These are phyloP conservation scores for Ophiosphaerella korrae DNA, from an alignment of 2,329 filamentous ascomycete species.

Conservation along the genomic window DNA sequence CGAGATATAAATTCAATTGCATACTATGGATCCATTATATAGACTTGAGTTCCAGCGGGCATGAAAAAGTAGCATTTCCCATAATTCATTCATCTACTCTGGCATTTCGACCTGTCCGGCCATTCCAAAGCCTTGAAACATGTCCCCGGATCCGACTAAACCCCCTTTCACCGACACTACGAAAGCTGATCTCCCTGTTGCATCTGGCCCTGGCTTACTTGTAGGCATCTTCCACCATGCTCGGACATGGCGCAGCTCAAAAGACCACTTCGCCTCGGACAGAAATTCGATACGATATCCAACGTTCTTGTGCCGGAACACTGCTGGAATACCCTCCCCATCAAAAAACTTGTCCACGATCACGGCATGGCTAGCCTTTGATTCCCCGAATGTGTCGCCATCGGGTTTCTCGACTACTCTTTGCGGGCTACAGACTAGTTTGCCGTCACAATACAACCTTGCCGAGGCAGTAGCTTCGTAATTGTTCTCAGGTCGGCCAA, in stretches of 20 bases:
- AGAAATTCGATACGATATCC: conserved; percentile 5
- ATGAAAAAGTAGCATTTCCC: too few species aligned
- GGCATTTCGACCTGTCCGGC: conserved; percentile 9
- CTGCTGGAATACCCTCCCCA: conserved; percentile 1
- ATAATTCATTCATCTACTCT: too few species aligned
- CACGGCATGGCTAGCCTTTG: neutral
- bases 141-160: conserved; percentile 1
- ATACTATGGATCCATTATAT: too few species aligned
- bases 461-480: conserved; percentile 1
- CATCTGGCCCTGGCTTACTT: conserved; percentile 3
- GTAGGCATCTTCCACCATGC: conserved; percentile 6
- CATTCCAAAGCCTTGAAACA: conserved; percentile 8
- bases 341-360: conserved; percentile 3
- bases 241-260: conserved; percentile 2
- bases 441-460: conserved; percentile 6
- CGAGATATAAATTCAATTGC: too few species aligned
- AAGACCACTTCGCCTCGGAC: conserved; percentile 2
- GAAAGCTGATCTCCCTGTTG: conserved; percentile 5
- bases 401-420: conserved; percentile 2
- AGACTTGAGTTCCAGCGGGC: too few species aligned
- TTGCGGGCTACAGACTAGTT: conserved; percentile 3
- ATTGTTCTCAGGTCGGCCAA: conserved; percentile 5
- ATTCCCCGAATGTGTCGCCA: neutral
- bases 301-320: conserved; percentile 4
- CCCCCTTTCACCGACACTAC: conserved; percentile 4